Base-by-base conservation (phyloP, 148 eudicot species). In the Vaccinium darrowii region DNA sequence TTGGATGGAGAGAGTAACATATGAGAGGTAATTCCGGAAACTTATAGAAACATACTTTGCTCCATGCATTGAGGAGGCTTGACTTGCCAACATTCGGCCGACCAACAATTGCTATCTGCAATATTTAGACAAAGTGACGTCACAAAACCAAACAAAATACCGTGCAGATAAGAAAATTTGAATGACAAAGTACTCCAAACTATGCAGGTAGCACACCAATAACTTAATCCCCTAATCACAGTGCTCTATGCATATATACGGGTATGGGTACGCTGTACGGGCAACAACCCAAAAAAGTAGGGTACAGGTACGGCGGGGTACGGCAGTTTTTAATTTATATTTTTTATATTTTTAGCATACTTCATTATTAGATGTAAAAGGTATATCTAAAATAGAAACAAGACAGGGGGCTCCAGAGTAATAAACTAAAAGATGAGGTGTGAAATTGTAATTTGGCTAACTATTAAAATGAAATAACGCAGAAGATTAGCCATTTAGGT, bases 11-110 rank as follows among this genome's bases (percentile, higher is more conserved):
- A 65, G 39, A 27, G 74, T 25, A 69, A 69, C 65, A 50, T 33
- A 67, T 25, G 21, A 30, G 3, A 76, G 78, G 19, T 53, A 27
- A 67, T 43, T 27, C 69, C 6, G 72, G 81, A 84, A 72, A 74
- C 47, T 52, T 30, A 62, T 33, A 4, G 56, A 79, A 84, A 83
- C 92, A 80, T 95, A 97, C 99, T 92, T 93, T 95, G 91, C 99
- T 95, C 99, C 99, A 97, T 71, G 98, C 93, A 90, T 97, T 97
- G 15, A 97, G 95, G 73, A 97, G 96, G 91, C 99, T 97, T 23
- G 99, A 97, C 87, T 97, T 97, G 85, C 99, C 98, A 82, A 97
- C 99, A 90, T 97, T 97, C 62, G 99, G 99, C 69, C 99, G 92
- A 80, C 99, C 99, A 91, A 97, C 91, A 86, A 97, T 95, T 81